Percentiles rank a stretch among this genome's conserved stretches.
Conservation (phyloP, 805 yeast species). For the Geotrichum ghanense region DNA sequence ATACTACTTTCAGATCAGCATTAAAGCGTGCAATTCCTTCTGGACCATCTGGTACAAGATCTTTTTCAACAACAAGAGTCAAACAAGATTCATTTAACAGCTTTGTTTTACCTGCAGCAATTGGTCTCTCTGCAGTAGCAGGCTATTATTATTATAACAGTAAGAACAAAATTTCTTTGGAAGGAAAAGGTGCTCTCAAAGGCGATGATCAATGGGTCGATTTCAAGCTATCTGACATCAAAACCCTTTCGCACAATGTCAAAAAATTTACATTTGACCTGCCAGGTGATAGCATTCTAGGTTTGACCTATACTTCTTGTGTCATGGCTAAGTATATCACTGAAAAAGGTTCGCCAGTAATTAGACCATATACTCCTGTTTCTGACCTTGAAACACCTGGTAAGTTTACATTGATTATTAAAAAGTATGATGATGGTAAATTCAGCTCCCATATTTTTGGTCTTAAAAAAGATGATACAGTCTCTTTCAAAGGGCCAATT, state of each 20-base stretch:
- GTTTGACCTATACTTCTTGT: slow-evolving; percentile 69
- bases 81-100: background rate
- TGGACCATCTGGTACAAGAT: background rate
- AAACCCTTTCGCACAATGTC: slow-evolving; percentile 20
- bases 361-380: slow-evolving; percentile 78
- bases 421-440: slow-evolving; percentile 77
- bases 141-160: slow-evolving; percentile 26
- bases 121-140: slow-evolving; percentile 38
- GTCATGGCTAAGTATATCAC: slow-evolving; percentile 65
- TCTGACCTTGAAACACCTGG: slow-evolving; percentile 64
- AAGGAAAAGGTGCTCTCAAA: slow-evolving; percentile 14
- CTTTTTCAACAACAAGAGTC: background rate
- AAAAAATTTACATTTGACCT: slow-evolving; percentile 61
- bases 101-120: slow-evolving; percentile 28
- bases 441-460: slow-evolving; percentile 62
- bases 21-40: background rate
- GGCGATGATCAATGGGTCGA: slow-evolving; percentile 23
- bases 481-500: slow-evolving; percentile 90
- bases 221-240: slow-evolving; percentile 13
- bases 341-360: slow-evolving; percentile 69
- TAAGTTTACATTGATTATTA: slow-evolving; percentile 65
- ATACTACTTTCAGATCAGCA: background rate
- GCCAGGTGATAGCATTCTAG: slow-evolving; percentile 52
- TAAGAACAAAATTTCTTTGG: slow-evolving; percentile 13
- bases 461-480: slow-evolving; percentile 67